phyloP scores from a whole-genome alignment of 805 yeast species.

The Wickerhamomyces queroliae region DNA sequence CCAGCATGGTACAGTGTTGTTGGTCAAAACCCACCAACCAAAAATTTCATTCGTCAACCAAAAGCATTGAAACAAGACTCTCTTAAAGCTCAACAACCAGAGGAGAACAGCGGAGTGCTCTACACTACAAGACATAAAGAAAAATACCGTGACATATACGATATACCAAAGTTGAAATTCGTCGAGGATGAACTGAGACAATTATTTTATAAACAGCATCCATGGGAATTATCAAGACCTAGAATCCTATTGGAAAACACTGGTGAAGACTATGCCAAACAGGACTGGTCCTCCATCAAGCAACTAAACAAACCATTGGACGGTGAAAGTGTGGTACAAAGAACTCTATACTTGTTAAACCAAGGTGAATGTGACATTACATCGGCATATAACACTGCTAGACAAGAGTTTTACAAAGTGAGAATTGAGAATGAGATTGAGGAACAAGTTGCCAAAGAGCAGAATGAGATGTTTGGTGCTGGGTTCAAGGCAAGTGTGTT shows the following conservation, averaged over 20 bases:
- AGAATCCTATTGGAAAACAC: slow-evolving; percentile 73
- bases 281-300: slow-evolving; percentile 75
- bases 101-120: slow-evolving; percentile 9
- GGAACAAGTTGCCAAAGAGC: slow-evolving; percentile 69
- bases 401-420: slow-evolving; percentile 81
- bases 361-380: slow-evolving; percentile 22
- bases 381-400: slow-evolving; percentile 75
- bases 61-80: slow-evolving; percentile 12
- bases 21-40: slow-evolving; percentile 74
- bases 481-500: slow-evolving; percentile 56
- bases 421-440: slow-evolving; percentile 82
- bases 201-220: slow-evolving; percentile 86
- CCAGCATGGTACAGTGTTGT: slow-evolving; percentile 92
- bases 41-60: slow-evolving; percentile 36
- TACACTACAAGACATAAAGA: slow-evolving; percentile 28
- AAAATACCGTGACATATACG: slow-evolving; percentile 7
- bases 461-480: slow-evolving; percentile 81
- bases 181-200: slow-evolving; percentile 74
- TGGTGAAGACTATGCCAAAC: slow-evolving; percentile 44
- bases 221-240: slow-evolving; percentile 96
- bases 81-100: slow-evolving; percentile 16
- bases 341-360: slow-evolving; percentile 52
- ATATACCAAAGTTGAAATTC: slow-evolving; percentile 21
- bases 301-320: slow-evolving; percentile 74
- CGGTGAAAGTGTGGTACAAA: slow-evolving; percentile 84